These are phyloP conservation scores for Rubus parviflorus DNA, from an alignment of 306 rosid genomes.

Conservation along the genomic window DNA sequence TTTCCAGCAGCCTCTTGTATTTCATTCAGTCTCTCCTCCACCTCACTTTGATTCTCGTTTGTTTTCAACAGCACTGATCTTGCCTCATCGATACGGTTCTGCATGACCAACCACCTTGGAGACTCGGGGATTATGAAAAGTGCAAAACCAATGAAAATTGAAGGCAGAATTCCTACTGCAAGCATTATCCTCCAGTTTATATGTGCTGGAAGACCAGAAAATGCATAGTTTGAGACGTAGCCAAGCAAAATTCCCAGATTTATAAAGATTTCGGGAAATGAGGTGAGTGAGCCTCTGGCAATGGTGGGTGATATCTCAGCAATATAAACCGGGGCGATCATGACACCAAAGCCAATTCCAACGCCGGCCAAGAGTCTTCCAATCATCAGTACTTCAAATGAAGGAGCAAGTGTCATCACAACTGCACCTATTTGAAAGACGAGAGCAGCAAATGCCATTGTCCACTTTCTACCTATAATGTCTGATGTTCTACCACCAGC, in stretches of 20 bases:
- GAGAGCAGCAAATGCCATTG: slow-evolving; percentile 85
- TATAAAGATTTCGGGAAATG: slow-evolving; percentile 87
- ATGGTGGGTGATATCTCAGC: slow-evolving; percentile 86
- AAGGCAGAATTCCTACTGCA: slow-evolving; percentile 81
- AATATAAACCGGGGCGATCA: slow-evolving; percentile 86
- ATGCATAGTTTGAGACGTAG: slow-evolving; percentile 78
- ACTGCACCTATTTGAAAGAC: slow-evolving; percentile 76
- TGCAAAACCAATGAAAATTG: slow-evolving; percentile 83
- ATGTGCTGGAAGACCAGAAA: slow-evolving; percentile 72
- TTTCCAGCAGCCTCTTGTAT: slow-evolving; percentile 68
- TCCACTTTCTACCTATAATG: slow-evolving; percentile 86
- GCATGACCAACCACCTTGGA: slow-evolving; percentile 83
- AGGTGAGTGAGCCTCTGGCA: slow-evolving; percentile 74
- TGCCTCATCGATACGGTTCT: slow-evolving; percentile 79
- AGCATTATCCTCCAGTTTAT: slow-evolving; percentile 93
- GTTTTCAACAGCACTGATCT: slow-evolving; percentile 76
- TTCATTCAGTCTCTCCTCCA: slow-evolving; percentile 85
- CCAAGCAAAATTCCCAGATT: slow-evolving; percentile 86
- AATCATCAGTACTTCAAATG: slow-evolving; percentile 57
- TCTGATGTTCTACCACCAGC: slow-evolving; percentile 93
- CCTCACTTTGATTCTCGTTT: slow-evolving; percentile 71
- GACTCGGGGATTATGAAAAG: slow-evolving; percentile 89
- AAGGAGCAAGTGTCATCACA: slow-evolving; percentile 76
- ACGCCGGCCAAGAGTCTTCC: slow-evolving; percentile 84
- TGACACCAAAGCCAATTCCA: slow-evolving; percentile 92